Evolutionary conservation across 2,329 filamentous ascomycete species (phyloP).

Genomic region (Cladosporium austrohemisphaericum): DNA sequence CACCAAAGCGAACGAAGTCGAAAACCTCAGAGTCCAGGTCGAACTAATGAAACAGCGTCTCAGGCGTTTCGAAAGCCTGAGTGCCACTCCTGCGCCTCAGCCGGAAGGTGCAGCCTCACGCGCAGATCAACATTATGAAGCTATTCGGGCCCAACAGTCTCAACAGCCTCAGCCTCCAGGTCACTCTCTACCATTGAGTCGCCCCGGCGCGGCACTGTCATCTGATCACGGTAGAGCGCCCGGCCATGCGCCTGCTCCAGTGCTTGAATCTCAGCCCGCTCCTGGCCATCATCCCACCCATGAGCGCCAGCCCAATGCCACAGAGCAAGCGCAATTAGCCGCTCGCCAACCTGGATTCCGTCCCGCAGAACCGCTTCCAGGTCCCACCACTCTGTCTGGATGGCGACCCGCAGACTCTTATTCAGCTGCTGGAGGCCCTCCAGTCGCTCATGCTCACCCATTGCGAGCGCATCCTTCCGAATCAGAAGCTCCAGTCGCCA

Average conservation of each 20-base stretch:
- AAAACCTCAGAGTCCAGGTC: slow-evolving; percentile 45
- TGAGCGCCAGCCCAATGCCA: slow-evolving; percentile 4
- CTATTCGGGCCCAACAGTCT: slow-evolving; percentile 2
- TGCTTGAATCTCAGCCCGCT: slow-evolving; percentile 11
- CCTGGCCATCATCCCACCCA: slow-evolving; percentile 1
- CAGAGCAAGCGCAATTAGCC: slow-evolving; percentile 4
- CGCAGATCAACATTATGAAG: slow-evolving; percentile 8
- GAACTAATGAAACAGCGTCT: slow-evolving; percentile 48
- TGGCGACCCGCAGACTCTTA: slow-evolving; percentile 30
- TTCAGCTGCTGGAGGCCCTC: slow-evolving; percentile 18
- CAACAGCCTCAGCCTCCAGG: slow-evolving; percentile 8
- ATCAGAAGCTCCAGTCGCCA: slow-evolving; percentile 22
- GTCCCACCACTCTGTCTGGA: slow-evolving; percentile 24
- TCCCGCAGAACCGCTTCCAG: slow-evolving; percentile 2
- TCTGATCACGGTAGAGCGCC: slow-evolving; percentile 11
- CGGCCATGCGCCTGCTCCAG: not conserved
- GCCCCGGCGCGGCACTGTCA: slow-evolving; percentile 5
- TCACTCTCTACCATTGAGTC: not conserved
- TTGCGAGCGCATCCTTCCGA: slow-evolving; percentile 23
- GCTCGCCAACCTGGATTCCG: slow-evolving; percentile 9
- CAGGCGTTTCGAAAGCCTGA: slow-evolving; percentile 29
- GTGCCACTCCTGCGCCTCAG: slow-evolving; percentile 4
- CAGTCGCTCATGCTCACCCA: slow-evolving; percentile 19
- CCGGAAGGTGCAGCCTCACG: slow-evolving; percentile 1
- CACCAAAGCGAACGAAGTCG: slow-evolving; percentile 45